phyloP scores from a whole-genome alignment of 805 yeast genomes.

The Blastobotrys chiropterorum region DNA sequence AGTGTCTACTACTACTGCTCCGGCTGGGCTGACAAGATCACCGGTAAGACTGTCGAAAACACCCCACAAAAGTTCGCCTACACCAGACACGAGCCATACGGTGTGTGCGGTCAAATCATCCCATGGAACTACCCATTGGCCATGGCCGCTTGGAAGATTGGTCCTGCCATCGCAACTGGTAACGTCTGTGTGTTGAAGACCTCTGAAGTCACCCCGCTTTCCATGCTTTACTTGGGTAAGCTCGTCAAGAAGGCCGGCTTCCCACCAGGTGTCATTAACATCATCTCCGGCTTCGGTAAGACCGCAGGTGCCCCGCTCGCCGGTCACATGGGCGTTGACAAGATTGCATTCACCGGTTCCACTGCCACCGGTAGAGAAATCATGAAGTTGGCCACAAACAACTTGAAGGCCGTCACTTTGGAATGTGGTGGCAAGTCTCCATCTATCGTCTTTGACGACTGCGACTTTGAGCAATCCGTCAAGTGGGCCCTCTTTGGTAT shows the following conservation, averaged over 20 bases:
- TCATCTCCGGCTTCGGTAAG: slow-evolving; percentile 81
- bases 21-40: slow-evolving; percentile 86
- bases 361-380: slow-evolving; percentile 83
- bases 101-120: slow-evolving; percentile 92
- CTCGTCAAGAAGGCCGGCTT: slow-evolving; percentile 76
- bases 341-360: slow-evolving; percentile 93
- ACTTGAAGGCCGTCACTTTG: slow-evolving; percentile 83
- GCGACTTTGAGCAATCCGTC: slow-evolving; percentile 70
- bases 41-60: slow-evolving; percentile 57
- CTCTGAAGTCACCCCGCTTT: slow-evolving; percentile 88
- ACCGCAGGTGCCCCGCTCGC: slow-evolving; percentile 78
- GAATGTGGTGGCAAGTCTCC: slow-evolving; percentile 98
- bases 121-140: slow-evolving; percentile 97
- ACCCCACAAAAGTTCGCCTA: slow-evolving; percentile 68
- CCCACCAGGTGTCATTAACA: slow-evolving; percentile 87
- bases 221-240: slow-evolving; percentile 70
- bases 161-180: slow-evolving; percentile 89
- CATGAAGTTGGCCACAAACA: slow-evolving; percentile 74
- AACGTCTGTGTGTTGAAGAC: slow-evolving; percentile 83
- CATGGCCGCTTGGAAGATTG: slow-evolving; percentile 93
- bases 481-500: slow-evolving; percentile 74
- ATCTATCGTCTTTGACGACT: slow-evolving; percentile 80
- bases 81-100: slow-evolving; percentile 84
- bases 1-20: slow-evolving; percentile 76
- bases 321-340: slow-evolving; percentile 72